Percentiles rank a stretch among this genome's conserved stretches.
Conservation (phyloP, 768 basidiomycete species). For the Fomitopsis pulvina region DNA sequence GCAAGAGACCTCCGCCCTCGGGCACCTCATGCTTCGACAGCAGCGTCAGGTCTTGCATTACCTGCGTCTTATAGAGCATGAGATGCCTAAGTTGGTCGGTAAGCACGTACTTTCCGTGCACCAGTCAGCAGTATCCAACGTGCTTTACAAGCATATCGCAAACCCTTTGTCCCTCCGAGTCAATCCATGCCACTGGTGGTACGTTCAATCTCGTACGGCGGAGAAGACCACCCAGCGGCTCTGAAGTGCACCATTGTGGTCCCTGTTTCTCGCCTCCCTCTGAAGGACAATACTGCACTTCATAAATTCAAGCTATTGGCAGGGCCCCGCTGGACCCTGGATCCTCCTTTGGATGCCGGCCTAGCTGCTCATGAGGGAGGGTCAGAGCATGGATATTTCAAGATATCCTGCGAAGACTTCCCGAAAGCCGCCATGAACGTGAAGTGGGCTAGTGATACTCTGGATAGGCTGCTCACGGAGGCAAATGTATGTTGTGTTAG, state of each 20-base stretch:
- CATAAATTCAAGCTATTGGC: conserved; percentile 89
- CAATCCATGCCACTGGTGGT: conserved; percentile 54
- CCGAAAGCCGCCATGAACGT: conserved; percentile 79
- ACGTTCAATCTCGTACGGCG: conserved; percentile 70
- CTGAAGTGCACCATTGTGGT: conserved; percentile 70
- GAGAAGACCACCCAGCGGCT: conserved; percentile 66
- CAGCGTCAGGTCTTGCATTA: conserved; percentile 72
- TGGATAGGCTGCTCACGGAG: conserved; percentile 71
- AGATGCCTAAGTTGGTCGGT: conserved; percentile 86
- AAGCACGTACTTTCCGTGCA: conserved; percentile 12
- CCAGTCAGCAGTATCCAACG: not conserved
- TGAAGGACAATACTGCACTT: conserved; percentile 53
- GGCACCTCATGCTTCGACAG: conserved; percentile 67
- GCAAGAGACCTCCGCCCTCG: conserved; percentile 63
- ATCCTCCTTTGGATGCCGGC: conserved; percentile 67
- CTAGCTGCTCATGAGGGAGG: conserved; percentile 35
- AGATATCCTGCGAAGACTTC: conserved; percentile 88
- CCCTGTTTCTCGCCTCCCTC: conserved; percentile 66
- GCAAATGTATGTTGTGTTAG: conserved; percentile 67
- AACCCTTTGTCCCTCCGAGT: conserved; percentile 69
- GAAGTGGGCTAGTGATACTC: conserved; percentile 86
- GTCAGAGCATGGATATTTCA: conserved; percentile 75
- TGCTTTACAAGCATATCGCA: conserved; percentile 58
- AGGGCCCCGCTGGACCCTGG: conserved; percentile 79
- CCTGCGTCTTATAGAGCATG: conserved; percentile 80